Percentiles rank a stretch among this genome's conserved stretches.
These are phyloP conservation scores for Trichophyton schoenleinii DNA, from an alignment of 2,329 filamentous ascomycete genomes.

Conservation along the genomic window DNA sequence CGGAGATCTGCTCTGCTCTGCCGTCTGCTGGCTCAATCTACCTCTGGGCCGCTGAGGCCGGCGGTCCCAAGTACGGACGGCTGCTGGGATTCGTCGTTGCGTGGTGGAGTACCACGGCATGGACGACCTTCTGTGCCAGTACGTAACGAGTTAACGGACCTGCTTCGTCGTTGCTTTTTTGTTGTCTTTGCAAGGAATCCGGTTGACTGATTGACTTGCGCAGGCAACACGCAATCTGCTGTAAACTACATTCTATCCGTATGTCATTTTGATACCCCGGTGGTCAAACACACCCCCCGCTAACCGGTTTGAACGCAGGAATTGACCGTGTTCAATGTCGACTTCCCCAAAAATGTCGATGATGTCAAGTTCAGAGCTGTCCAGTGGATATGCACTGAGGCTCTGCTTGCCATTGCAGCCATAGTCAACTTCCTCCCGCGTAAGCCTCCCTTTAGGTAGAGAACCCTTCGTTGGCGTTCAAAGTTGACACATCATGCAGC, in stretches of 20 bases:
- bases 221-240: constrained; percentile 40
- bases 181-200: not conserved
- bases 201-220: not conserved
- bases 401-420: constrained; percentile 39
- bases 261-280: constrained; percentile 11
- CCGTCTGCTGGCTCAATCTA: constrained; percentile 49
- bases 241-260: constrained; percentile 44
- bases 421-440: constrained; percentile 41
- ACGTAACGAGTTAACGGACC: constrained; percentile 9
- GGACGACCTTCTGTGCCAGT: constrained; percentile 48
- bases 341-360: constrained; percentile 42
- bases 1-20: constrained; percentile 48
- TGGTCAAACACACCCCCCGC: not conserved
- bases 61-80: constrained; percentile 43
- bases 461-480: too few relatives aligned
- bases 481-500: constrained; percentile 19
- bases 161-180: not conserved
- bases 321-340: constrained; percentile 44
- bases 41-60: constrained; percentile 49
- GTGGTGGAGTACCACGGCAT: constrained; percentile 52
- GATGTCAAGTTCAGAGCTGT: constrained; percentile 47
- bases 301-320: constrained; percentile 29
- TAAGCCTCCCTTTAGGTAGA: constrained; percentile 19
- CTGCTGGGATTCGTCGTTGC: constrained; percentile 50
- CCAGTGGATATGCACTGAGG: constrained; percentile 47